Percentiles rank a stretch among this genome's conserved stretches.
These are phyloP conservation scores for Pouteria glomerata DNA, from an alignment of 148 eudicot genomes.

Conservation along the genomic window DNA sequence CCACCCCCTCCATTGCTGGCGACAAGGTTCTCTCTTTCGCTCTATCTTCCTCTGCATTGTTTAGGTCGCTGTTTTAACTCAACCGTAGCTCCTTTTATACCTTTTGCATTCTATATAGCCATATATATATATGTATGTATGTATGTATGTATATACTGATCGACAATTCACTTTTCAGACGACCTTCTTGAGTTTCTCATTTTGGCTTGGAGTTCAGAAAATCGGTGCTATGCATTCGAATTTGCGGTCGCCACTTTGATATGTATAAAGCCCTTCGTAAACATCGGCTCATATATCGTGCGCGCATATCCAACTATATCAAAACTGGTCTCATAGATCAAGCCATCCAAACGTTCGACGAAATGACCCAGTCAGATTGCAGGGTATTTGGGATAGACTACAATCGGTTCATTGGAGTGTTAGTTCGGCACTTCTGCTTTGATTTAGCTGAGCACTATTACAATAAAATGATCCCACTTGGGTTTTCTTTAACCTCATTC, in stretches of 20 bases:
- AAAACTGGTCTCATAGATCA: constrained; percentile 75
- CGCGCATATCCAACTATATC: constrained; percentile 67
- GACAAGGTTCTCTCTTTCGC: constrained; percentile 1
- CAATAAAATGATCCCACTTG: constrained; percentile 46
- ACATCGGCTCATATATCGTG: constrained; percentile 69
- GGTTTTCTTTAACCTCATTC: constrained; percentile 81
- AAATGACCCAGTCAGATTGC: constrained; percentile 81
- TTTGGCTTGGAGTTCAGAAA: constrained; percentile 6
- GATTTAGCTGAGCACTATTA: constrained; percentile 76
- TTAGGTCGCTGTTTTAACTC: background rate
- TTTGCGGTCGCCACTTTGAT: constrained; percentile 41
- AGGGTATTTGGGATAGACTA: constrained; percentile 84
- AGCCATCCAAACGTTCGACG: constrained; percentile 78
- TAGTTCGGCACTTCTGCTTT: constrained; percentile 60
- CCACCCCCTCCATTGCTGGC: background rate
- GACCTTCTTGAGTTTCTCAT: background rate
- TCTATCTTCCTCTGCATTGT: background rate
- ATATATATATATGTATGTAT: background rate
- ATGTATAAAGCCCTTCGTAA: constrained; percentile 70
- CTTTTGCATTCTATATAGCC: background rate
- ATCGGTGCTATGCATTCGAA: constrained; percentile 47
- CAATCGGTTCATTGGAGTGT: constrained; percentile 83
- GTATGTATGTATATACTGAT: too few species aligned
- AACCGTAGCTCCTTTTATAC: background rate
- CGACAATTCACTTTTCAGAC: background rate